Base-by-base conservation (phyloP, 371 early-diverging fungal genomes). In the Mucor sp. region DNA sequence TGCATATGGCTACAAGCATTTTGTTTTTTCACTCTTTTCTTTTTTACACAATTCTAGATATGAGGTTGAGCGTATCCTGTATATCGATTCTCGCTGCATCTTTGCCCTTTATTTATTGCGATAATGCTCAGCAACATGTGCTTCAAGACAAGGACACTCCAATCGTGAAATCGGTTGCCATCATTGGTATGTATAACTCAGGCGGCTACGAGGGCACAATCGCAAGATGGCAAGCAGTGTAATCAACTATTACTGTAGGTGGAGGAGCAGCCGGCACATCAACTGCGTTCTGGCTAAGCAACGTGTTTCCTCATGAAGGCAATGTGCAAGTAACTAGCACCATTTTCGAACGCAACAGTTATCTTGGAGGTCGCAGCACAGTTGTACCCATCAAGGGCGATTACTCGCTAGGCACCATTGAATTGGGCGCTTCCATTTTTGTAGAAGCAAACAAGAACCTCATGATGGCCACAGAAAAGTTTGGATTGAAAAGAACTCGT, bases 191-290 rank as follows among this genome's bases (percentile, higher is more conserved):
- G 41, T 25, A 9, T 17, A 50, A 7, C 30, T 30, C 2, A 30
- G n/a, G n/a, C n/a, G 27, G 12, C 30, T 35, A 63, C 12, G 5
- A 33, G 4, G 30, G 30, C 2, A 19, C 30, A 4, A 0, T 28
- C 17, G 17, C 21, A 3, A 33, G 53, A 15, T 35, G 17, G 33
- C 17, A 37, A 33, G 25, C 25, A 59, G 11, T 15, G 15, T 23
- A 41, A 2, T 11, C 7, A 28, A 6, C 3, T 35, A 11, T 53
- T 23, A 14, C 1, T 50, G 7, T 27, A 86, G 90, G 90, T 43
- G 88, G 89, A 14, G 90, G 90, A 2, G 87, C 89, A 19, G 84
- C 84, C 15, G 90, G 90, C 0, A 72, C 89, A 0, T 87, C 89
- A 8, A 78, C 87, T 14, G 86, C 90, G 0, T 90, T 78, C 63